Conservation (phyloP, 225 moss, liverwort and hornwort genomes). For the Asterella californica region DNA sequence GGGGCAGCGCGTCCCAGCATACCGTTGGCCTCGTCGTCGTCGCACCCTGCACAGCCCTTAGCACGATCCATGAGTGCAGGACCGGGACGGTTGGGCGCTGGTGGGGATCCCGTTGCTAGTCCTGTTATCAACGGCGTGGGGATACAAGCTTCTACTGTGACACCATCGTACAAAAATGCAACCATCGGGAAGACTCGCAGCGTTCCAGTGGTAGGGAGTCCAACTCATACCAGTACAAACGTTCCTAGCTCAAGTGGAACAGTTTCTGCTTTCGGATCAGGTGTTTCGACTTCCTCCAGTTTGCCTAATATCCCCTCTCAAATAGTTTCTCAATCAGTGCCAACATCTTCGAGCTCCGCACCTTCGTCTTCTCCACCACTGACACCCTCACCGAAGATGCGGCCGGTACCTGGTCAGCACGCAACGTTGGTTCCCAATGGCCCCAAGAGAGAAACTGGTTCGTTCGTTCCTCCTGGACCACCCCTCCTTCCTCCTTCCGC, state of each 20-base stretch:
- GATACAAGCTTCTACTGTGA: slow-evolving; percentile 69
- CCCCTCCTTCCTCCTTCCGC: slow-evolving; percentile 32
- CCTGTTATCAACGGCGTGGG: slow-evolving; percentile 59
- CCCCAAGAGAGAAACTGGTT: slow-evolving; percentile 38
- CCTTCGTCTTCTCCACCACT: slow-evolving; percentile 67
- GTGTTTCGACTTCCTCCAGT: slow-evolving; percentile 41
- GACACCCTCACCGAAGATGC: slow-evolving; percentile 64
- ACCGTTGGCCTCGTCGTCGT: slow-evolving; percentile 41
- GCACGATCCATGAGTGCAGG: slow-evolving; percentile 88
- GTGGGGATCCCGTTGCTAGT: slow-evolving; percentile 48
- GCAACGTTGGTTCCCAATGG: slow-evolving; percentile 34
- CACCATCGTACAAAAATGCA: slow-evolving; percentile 95
- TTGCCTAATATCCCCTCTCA: slow-evolving; percentile 37
- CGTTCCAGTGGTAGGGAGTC: slow-evolving; percentile 40
- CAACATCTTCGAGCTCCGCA: slow-evolving; percentile 33
- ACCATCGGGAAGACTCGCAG: slow-evolving; percentile 86
- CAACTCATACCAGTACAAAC: slow-evolving; percentile 44
- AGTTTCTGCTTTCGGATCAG: slow-evolving; percentile 36
- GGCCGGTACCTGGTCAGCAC: slow-evolving; percentile 36
- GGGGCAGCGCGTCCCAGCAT: slow-evolving; percentile 57
- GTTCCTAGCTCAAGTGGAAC: slow-evolving; percentile 38
- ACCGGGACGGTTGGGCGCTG: slow-evolving; percentile 61
- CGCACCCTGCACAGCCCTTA: slow-evolving; percentile 58
- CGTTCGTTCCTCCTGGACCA: slow-evolving; percentile 32
- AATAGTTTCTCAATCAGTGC: slow-evolving; percentile 39